Base-by-base conservation (phyloP, 176 grass and related monocot species). In the Alloteropsis semialata region DNA sequence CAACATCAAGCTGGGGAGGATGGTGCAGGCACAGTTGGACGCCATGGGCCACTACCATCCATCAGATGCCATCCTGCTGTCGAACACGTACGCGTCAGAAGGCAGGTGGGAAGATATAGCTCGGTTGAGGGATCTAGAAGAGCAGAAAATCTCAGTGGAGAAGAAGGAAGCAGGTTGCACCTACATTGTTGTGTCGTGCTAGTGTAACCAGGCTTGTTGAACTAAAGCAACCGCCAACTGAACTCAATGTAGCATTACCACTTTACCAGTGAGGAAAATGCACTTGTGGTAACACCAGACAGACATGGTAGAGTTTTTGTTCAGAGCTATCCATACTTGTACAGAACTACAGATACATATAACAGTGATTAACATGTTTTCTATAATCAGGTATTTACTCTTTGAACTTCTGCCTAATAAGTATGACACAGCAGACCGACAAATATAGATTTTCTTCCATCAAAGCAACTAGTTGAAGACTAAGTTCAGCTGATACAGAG, bases 121-220 rank as follows among this genome's bases (percentile, higher is more conserved):
- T 37, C 61, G 44, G 25, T 2, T 89, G 30, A 78, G 84, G 45
- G 71, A 88, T 60, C 68, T 41, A 46, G 76, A 83, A 68, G 65
- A 44, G 42, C 77, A 64, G 60, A 86, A 77, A 78, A 75, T 41
- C 18, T 28, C 34, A 12, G 75, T 61, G 30, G 82, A 50, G 12
- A 76, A 86, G 75, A 94, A 94, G 81, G 81, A 85, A 82, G 49
- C 87, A 72, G 87, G 92, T 11, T 75, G 73, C 78, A 90, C 87
- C 75, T 74, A 50, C 19, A 62, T 88, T 77, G 57, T 79, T 34
- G 37, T 72, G n/a, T 54, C 70, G 8, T 72, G 65, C 7, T 78
- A 45, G 72, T 22, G 49, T 82, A 49, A 39, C 29, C 50, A 78
- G 50, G 36, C 10, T 3, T 76, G 70, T 28, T 74, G 59, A 49